Base-by-base conservation (phyloP, 169 alveolate species). In the Eimeria acervulina region DNA sequence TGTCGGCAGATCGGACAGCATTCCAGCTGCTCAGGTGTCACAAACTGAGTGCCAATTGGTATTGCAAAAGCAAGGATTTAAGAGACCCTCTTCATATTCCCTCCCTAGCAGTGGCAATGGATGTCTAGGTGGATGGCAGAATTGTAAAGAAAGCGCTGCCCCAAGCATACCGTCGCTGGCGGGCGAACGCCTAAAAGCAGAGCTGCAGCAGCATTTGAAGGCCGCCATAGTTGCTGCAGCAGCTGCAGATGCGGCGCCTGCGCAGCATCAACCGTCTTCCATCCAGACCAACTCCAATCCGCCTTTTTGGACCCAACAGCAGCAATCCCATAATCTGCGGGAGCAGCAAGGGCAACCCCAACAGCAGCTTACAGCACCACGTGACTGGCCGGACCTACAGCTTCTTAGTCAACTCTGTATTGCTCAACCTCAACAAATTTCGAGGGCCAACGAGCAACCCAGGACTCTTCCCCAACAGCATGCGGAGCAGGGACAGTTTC, bases 181-280 rank as follows among this genome's bases (percentile, higher is more conserved):
- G 61, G 93, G 72, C 7, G 93, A 87, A 12, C 81, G 93, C 44
- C 81, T 87, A 38, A 72, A 47, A n/a, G 36, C 81, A 47, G 93
- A 87, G 81, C 93, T 87, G 59, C 78, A 87, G 81, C 93, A 87
- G 23, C 93, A 61, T 5, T 42, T 87, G 10, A 83, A 83, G 51
- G 93, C 81, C 8, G 93, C 81, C 38, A 55, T 83, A 17, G 91
- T 52, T 31, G 93, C 93, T 36, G 93, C 93, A 5, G 93, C 93
- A 12, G 93, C 93, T 13, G 93, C 93, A 31, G 38, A 15, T 10
- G 93, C 80, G 33, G 80, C 23, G 31, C 1, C 93, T 23, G 81
- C 44, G n/a, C 93, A 87, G 81, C 81, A 55, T 5, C 81, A 28
- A 33, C 76, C 91, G 28, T 1, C 81, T 21, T 10, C 81, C 51